These are phyloP conservation scores for Colletotrichum lindemuthianum DNA, from an alignment of 2,329 filamentous ascomycete genomes.

Conservation along the genomic window DNA sequence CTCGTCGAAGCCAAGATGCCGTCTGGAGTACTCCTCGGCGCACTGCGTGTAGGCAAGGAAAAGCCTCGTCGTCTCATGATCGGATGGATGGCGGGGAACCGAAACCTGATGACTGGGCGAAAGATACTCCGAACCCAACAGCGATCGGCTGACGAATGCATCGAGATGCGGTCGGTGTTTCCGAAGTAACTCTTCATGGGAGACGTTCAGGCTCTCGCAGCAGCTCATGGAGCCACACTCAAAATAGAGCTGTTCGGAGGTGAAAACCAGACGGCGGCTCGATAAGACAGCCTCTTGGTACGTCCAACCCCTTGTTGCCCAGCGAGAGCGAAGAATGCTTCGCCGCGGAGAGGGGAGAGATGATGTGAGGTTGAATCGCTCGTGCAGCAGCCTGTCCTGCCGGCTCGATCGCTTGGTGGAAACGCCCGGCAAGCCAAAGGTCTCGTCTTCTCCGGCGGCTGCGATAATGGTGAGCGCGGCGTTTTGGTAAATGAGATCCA, in stretches of 20 bases:
- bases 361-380: constrained; percentile 13
- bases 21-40: constrained; percentile 17
- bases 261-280: constrained; percentile 40
- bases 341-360: constrained; percentile 11
- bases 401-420: constrained; percentile 4
- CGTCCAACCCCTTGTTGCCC: constrained; percentile 31
- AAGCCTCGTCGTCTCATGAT: constrained; percentile 7
- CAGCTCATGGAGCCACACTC: constrained; percentile 37
- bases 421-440: constrained; percentile 20
- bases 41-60: constrained; percentile 15
- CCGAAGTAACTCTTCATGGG: constrained; percentile 6
- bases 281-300: constrained; percentile 33
- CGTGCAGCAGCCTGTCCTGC: constrained; percentile 4
- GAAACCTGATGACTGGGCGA: background rate
- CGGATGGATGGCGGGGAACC: background rate
- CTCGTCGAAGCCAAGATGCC: constrained; percentile 13
- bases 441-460: constrained; percentile 25
- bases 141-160: constrained; percentile 12
- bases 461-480: constrained; percentile 41
- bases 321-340: constrained; percentile 12
- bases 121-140: constrained; percentile 18
- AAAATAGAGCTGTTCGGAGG: constrained; percentile 41
- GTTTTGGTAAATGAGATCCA: constrained; percentile 40
- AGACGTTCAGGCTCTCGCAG: constrained; percentile 16
- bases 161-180: constrained; percentile 7